phyloP scores from a whole-genome alignment of 2,329 filamentous ascomycete species.

The Monosporascus ibericus region DNA sequence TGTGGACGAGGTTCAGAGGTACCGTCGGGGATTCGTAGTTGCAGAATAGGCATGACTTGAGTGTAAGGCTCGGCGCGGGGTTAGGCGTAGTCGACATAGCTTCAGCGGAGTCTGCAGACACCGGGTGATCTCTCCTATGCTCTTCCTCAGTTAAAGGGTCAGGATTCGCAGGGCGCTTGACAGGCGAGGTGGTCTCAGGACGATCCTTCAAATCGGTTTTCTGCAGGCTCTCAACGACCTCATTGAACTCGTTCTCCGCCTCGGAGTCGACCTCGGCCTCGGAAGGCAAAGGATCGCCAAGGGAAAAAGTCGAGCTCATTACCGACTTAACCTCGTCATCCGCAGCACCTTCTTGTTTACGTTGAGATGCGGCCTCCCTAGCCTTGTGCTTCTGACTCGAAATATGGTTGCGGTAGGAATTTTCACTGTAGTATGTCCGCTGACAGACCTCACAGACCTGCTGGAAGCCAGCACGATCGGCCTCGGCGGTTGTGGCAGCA shows the following conservation, averaged over 20 bases:
- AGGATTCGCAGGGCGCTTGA: conserved; percentile 50
- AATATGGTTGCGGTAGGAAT: conserved; percentile 89
- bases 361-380: conserved; percentile 48
- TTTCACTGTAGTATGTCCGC: conserved; percentile 94
- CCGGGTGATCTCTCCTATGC: conserved; percentile 41
- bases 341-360: conserved; percentile 31
- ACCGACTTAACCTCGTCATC: conserved; percentile 74
- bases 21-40: conserved; percentile 74
- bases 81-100: conserved; percentile 38
- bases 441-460: conserved; percentile 75
- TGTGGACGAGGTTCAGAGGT: conserved; percentile 75
- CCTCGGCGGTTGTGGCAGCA: conserved; percentile 74
- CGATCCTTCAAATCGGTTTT: conserved; percentile 43
- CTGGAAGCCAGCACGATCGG: conserved; percentile 84
- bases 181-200: conserved; percentile 38
- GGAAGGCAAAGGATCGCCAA: conserved; percentile 67
- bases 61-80: conserved; percentile 34
- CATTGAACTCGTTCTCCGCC: conserved; percentile 67
- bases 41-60: conserved; percentile 78
- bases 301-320: conserved; percentile 84
- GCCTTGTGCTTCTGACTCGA: conserved; percentile 84
- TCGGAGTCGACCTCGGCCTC: conserved; percentile 53
- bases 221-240: conserved; percentile 73
- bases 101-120: conserved; percentile 30
- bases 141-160: conserved; percentile 33